Base-by-base conservation (phyloP, 2,329 filamentous ascomycete genomes). In the Diaporthe sp. region DNA sequence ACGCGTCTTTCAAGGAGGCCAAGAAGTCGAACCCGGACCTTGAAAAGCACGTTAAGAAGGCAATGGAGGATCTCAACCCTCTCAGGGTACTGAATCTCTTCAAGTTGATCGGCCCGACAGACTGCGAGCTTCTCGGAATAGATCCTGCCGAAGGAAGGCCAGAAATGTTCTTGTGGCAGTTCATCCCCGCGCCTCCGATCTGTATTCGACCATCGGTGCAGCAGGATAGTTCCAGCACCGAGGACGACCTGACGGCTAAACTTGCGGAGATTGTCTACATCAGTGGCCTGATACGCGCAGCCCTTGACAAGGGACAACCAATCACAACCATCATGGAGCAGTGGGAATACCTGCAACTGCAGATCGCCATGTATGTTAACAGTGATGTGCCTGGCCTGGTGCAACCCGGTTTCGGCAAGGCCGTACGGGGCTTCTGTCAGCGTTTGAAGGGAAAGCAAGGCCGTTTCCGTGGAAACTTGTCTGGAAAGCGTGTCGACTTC, bases 101-200 rank as follows among this genome's bases (percentile, higher is more conserved):
- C 86, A 96, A 95, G 83, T 92, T 93, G 80, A 95, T 99, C 73
- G 93, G 92, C 17, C 90, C 94, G 3, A 90, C 91, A 10, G 97
- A 99, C 82, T 98, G 96, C 82, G 96, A 98, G 83, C 88, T 99
- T 30, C 88, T 99, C 1, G 96, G 96, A 6, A 90, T 99, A 79
- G 92, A 98, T 80, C 94, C 96, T 1, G 89, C 91, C 19, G 95
- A 98, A 79, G 95, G 95, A 15, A 90, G 96, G 25, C 97, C 97
- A 0, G 97, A 99, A 82, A 97, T 97, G 92, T 97, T 98, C 82
- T 91, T 99, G 58, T 99, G 97, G 97, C 96, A 98, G 81, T 97
- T 95, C 80, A 89, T 99, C 47, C 97, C 97, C 1, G 96, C 96
- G 0, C 96, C 97, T 1, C 97, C 97, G 0, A 94, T 98, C 8